Evolutionary conservation across 176 grass and related monocot species (phyloP), one percentile per base, ranked within the genome.

Genomic region (Triticum timopheevii): DNA sequence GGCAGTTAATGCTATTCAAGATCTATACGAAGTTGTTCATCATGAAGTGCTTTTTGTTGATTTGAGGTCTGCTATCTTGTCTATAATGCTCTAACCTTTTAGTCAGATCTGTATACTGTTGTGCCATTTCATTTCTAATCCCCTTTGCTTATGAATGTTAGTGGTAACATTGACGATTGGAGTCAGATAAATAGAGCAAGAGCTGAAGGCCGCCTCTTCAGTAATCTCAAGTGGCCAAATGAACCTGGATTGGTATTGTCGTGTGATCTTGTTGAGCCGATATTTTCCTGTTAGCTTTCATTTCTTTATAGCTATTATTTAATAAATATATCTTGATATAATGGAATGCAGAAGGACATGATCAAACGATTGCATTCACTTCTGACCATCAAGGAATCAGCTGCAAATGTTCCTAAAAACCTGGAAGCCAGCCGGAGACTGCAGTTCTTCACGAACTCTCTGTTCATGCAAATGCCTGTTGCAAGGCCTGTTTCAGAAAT

Each of bases 331-430:
- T 82, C 4, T 79, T 85, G 54, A 73, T 87, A 31, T 79, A 78
- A 65, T 39, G 40, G 66, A 85, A 50, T 91, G 58, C 89, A 98
- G 95, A 93, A 92, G 77, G 91, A 87, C 84, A 54, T 93, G 63
- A 92, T 98, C 85, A 93, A 90, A 84, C 86, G 95, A 78, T 83
- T 98, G 68, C 86, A 93, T 90, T 95, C 91, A n/a, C 91, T 98
- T 90, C 42, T 98, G 77, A 98, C 95, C 69, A 92, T 94, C 78
- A 98, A 98, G 52, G 95, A 98, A 86, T 98, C 95, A 30, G 95
- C 95, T 75, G 89, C 86, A 52, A 95, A 85, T 89, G 91, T 98
- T 76, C 95, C 95, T 69, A 95, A 86, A 90, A 98, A 98, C 82
- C 73, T 95, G 88, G 95, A 98, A 90, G 95, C 95, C 30, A 81